Conservation (phyloP, 1,284 basidiomycete species). For the Baeospora myosura region DNA sequence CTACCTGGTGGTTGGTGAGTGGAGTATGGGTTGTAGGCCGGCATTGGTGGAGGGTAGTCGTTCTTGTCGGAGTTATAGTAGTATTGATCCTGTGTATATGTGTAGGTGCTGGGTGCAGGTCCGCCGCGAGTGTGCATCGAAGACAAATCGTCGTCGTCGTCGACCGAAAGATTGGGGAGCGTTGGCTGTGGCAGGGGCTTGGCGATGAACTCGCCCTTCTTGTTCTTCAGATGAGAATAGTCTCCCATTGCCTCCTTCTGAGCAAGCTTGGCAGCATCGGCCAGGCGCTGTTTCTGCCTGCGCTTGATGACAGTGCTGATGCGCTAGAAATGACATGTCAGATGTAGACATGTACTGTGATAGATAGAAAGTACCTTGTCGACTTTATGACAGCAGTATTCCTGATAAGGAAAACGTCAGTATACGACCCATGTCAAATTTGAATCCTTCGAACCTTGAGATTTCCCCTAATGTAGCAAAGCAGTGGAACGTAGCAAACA, state of each 20-base stretch:
- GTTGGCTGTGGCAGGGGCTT: conserved; percentile 92
- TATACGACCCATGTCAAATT: background rate
- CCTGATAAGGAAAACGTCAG: conserved; percentile 36
- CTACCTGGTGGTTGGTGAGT: conserved; percentile 38
- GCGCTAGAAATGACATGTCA: conserved; percentile 41
- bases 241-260: conserved; percentile 88
- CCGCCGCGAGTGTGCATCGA: conserved; percentile 52
- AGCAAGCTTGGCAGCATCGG: conserved; percentile 76
- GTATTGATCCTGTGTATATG: conserved; percentile 37
- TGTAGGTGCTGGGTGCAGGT: conserved; percentile 39
- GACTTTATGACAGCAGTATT: conserved; percentile 98
- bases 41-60: conserved; percentile 69
- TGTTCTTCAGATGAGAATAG: conserved; percentile 88
- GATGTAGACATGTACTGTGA: conserved; percentile 8
- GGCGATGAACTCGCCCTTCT: conserved; percentile 79
- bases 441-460: conserved; percentile 55
- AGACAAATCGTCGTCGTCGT: conserved; percentile 68
- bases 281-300: conserved; percentile 81
- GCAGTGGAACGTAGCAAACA: conserved; percentile 84
- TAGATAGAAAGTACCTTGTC: conserved; percentile 65
- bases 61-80: conserved; percentile 45
- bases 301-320: conserved; percentile 91
- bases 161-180: conserved; percentile 83
- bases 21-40: conserved; percentile 56
- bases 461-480: conserved; percentile 94